Conservation (phyloP, 1,284 basidiomycete genomes). For the Irpex rosettiformis region DNA sequence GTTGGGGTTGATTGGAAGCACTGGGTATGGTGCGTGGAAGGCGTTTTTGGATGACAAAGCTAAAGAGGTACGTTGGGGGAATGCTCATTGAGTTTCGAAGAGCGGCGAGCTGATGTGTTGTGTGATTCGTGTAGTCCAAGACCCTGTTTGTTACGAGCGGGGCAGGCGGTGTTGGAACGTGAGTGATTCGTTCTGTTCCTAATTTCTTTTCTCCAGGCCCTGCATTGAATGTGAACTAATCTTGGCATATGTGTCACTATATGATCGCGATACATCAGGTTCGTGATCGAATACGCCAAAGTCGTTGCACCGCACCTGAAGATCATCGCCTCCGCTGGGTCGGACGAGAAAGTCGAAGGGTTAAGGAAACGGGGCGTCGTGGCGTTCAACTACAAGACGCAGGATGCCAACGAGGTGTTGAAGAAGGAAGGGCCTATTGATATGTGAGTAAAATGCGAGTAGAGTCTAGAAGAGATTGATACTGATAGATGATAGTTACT, state of each 20-base stretch:
- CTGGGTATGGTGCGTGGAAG: slow-evolving; percentile 6
- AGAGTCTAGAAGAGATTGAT: background rate
- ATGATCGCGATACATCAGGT: no score
- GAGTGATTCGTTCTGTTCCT: background rate
- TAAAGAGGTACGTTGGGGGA: background rate
- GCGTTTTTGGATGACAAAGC: slow-evolving; percentile 8
- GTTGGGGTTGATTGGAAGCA: slow-evolving; percentile 11
- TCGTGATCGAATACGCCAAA: slow-evolving; percentile 14
- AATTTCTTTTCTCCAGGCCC: no score
- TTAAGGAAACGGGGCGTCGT: slow-evolving; percentile 58
- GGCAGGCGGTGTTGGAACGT: slow-evolving; percentile 13
- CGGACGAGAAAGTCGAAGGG: slow-evolving; percentile 62
- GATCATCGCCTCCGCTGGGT: slow-evolving; percentile 70
- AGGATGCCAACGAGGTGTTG: slow-evolving; percentile 10
- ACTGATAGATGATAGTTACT: slow-evolving; percentile 19
- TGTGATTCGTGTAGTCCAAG: slow-evolving; percentile 4
- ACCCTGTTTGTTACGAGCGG: slow-evolving; percentile 9
- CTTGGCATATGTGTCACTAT: no score
- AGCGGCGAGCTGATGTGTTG: no score
- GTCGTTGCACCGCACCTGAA: slow-evolving; percentile 43
- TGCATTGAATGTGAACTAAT: no score
- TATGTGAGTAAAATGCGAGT: slow-evolving; percentile 12
- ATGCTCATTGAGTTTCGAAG: no score
- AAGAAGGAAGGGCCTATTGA: slow-evolving; percentile 14
- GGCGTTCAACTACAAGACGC: slow-evolving; percentile 22